phyloP scores from a whole-genome alignment of 768 basidiomycete species.

The Porphyrellus cyaneotinctus region DNA sequence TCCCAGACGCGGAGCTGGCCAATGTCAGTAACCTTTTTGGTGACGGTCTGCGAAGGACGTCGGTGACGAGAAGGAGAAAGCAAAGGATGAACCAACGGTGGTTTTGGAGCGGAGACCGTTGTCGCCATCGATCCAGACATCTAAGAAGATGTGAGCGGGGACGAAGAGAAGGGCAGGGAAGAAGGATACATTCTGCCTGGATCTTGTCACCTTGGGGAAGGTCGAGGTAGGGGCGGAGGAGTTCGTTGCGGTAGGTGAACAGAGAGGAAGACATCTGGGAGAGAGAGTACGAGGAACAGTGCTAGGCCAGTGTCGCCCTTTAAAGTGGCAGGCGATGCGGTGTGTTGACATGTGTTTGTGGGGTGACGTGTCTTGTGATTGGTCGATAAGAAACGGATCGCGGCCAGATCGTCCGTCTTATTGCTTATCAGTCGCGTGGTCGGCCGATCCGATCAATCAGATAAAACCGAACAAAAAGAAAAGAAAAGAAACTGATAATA shows the following conservation, averaged over 20 bases:
- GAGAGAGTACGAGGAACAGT: not conserved
- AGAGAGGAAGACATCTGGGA: conserved; percentile 26
- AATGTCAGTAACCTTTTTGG: conserved; percentile 82
- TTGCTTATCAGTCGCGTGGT: too few species aligned
- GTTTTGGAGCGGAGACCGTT: conserved; percentile 95
- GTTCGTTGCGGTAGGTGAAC: conserved; percentile 66
- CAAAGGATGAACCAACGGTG: conserved; percentile 50
- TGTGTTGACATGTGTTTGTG: conserved; percentile 27
- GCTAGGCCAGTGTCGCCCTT: conserved; percentile 12
- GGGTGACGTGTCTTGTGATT: conserved; percentile 16
- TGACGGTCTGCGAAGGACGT: conserved; percentile 60
- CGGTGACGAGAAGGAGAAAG: not conserved
- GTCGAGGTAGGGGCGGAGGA: conserved; percentile 85
- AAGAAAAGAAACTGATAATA: not conserved
- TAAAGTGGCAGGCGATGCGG: conserved; percentile 19
- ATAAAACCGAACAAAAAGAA: not conserved
- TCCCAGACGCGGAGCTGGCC: conserved; percentile 96
- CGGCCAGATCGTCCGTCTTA: not conserved
- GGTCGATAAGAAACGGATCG: conserved; percentile 26
- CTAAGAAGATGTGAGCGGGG: conserved; percentile 38
- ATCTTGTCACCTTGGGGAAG: conserved; percentile 88
- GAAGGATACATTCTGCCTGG: conserved; percentile 85
- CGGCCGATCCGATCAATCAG: conserved; percentile 6
- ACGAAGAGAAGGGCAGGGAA: not conserved
- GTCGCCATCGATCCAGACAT: conserved; percentile 98